A percentile compares a stretch with the other conserved stretches of the same genome.
Conservation (phyloP, 2,329 filamentous ascomycete species). For the Trichophyton verrucosum region DNA sequence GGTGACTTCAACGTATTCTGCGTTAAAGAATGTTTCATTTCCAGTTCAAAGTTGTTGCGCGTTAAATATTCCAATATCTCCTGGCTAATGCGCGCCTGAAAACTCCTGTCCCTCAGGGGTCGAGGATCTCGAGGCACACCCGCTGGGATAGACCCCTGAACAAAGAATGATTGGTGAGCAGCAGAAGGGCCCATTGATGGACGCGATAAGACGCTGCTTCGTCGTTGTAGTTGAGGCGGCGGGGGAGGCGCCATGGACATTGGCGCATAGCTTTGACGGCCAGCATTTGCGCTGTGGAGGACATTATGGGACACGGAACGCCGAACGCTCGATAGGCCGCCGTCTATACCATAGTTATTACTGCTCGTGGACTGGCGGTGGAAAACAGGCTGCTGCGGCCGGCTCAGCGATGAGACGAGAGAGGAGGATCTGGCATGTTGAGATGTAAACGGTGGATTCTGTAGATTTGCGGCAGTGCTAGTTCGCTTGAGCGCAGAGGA, state of each 20-base stretch:
- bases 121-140: constrained; percentile 78
- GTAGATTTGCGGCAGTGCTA: constrained; percentile 59
- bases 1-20: constrained; percentile 86
- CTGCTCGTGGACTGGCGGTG: constrained; percentile 60
- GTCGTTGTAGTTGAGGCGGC: constrained; percentile 43
- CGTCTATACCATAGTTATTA: constrained; percentile 66
- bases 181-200: constrained; percentile 56
- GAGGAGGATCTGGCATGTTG: constrained; percentile 74
- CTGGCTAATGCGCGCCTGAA: constrained; percentile 70
- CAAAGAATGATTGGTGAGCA: constrained; percentile 86
- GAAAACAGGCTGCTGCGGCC: constrained; percentile 79
- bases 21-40: constrained; percentile 89
- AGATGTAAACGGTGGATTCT: constrained; percentile 50
- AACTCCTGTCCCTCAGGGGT: constrained; percentile 67
- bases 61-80: constrained; percentile 86
- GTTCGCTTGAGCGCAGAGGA: constrained; percentile 89
- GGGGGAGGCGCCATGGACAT: constrained; percentile 40
- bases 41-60: constrained; percentile 91
- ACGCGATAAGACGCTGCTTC: constrained; percentile 78
- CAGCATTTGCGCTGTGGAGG: constrained; percentile 44
- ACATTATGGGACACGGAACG: constrained; percentile 63
- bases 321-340: constrained; percentile 70
- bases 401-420: constrained; percentile 70
- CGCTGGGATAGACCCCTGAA: constrained; percentile 67
- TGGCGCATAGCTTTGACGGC: constrained; percentile 62